Conservation (phyloP, 345 rosid genomes). For the Limnanthes douglasii region DNA sequence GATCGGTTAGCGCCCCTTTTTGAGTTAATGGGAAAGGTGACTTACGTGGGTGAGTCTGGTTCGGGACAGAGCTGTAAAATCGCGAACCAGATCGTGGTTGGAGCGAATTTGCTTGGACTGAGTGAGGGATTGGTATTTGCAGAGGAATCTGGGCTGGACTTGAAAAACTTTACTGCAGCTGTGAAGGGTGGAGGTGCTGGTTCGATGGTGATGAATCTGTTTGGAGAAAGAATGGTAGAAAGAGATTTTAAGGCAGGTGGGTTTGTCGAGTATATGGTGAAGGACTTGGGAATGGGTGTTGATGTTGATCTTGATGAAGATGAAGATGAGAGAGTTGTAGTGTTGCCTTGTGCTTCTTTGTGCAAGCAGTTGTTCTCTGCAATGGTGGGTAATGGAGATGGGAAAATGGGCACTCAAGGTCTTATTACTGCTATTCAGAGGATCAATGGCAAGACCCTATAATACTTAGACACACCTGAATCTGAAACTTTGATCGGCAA, state of each 20-base stretch:
- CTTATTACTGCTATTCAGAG: constrained; percentile 56
- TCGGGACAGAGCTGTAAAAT: constrained; percentile 72
- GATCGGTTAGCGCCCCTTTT: constrained; percentile 49
- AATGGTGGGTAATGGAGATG: constrained; percentile 81
- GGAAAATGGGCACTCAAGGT: constrained; percentile 59
- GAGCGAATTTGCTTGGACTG: constrained; percentile 53
- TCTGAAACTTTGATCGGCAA: no score
- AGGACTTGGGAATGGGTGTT: constrained; percentile 79
- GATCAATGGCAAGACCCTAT: no score
- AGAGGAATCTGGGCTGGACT: constrained; percentile 43
- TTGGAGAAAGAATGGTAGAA: constrained; percentile 48
- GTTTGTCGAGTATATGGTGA: constrained; percentile 66
- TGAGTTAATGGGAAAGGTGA: constrained; percentile 36
- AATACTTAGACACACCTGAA: no score
- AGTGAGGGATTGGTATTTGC: constrained; percentile 76
- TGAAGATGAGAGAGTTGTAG: constrained; percentile 20
- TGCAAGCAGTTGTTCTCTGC: constrained; percentile 57
- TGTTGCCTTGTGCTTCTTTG: constrained; percentile 61
- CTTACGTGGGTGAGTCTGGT: constrained; percentile 60
- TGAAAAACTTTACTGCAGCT: constrained; percentile 25
- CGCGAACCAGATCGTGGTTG: constrained; percentile 62
- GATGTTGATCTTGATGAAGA: constrained; percentile 36
- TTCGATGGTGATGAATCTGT: constrained; percentile 54
- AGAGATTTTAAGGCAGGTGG: constrained; percentile 61
- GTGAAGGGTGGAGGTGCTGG: constrained; percentile 53